Percentiles rank a stretch among this genome's conserved stretches.
Conservation (phyloP, 306 rosid genomes). For the Quercus dentata region DNA sequence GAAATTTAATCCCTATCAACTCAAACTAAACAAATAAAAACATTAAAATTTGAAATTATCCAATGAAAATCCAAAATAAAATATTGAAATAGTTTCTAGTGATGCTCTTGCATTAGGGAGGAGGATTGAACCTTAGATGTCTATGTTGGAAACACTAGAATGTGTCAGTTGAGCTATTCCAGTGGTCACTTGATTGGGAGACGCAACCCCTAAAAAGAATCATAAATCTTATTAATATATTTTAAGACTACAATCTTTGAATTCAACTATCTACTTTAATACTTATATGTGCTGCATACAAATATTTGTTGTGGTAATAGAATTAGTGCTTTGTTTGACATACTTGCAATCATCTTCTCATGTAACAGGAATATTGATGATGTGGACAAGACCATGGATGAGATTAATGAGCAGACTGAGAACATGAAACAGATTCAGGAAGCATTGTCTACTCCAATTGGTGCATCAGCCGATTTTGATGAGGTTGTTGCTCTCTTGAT, state of each 20-base stretch:
- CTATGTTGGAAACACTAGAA: too few relatives aligned
- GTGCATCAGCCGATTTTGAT: conserved; percentile 87
- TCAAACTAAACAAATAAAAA: too few relatives aligned
- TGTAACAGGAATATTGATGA: conserved; percentile 85
- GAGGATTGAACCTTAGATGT: too few relatives aligned
- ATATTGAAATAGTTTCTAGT: too few relatives aligned
- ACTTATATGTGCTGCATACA: neutral
- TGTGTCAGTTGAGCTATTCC: too few relatives aligned
- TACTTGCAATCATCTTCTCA: conserved; percentile 1
- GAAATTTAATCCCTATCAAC: too few relatives aligned
- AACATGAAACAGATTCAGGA: conserved; percentile 98
- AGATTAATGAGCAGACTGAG: conserved; percentile 96
- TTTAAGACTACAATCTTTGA: neutral
- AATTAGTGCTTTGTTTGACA: conserved; percentile 9
- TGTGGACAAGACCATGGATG: conserved; percentile 98
- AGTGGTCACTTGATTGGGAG: neutral
- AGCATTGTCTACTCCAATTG: conserved; percentile 88
- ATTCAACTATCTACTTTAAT: neutral
- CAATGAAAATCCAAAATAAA: too few relatives aligned
- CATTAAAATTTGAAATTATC: too few relatives aligned
- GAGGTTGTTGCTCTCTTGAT: conserved; percentile 56
- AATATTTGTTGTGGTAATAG: neutral
- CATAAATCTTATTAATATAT: neutral
- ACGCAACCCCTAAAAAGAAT: neutral
- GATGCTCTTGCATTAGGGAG: too few relatives aligned